Percentiles rank a stretch among this genome's conserved stretches.
Conservation (phyloP, 2,329 filamentous ascomycete genomes). For the Penicillium sp. region DNA sequence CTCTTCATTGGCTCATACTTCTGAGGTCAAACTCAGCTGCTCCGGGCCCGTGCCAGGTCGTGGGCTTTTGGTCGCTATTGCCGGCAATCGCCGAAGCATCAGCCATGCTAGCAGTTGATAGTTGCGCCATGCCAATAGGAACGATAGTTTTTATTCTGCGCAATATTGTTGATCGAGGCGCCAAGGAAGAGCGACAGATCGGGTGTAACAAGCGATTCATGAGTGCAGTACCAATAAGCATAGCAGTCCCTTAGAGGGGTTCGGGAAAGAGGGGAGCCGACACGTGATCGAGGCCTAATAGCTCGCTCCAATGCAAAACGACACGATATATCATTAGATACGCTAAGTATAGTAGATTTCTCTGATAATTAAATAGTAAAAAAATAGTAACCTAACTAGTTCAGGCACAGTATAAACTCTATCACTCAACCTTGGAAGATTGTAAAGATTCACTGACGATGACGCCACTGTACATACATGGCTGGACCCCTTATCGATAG, state of each 20-base stretch:
- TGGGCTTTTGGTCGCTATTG: constrained; percentile 17
- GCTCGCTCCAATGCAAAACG: neutral
- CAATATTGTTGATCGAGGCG: neutral
- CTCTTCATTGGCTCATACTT: constrained; percentile 35
- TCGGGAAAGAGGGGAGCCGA: constrained; percentile 8
- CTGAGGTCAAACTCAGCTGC: constrained; percentile 58
- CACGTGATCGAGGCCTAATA: constrained; percentile 7
- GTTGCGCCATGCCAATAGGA: constrained; percentile 21
- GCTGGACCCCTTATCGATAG: constrained; percentile 20
- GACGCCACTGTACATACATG: constrained; percentile 14
- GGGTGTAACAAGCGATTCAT: constrained; percentile 18
- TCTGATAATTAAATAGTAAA: too few relatives aligned
- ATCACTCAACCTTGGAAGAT: too few relatives aligned
- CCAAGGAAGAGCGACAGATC: constrained; percentile 13
- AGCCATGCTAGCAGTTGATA: constrained; percentile 18
- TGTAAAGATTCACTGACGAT: neutral
- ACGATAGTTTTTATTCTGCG: constrained; percentile 4
- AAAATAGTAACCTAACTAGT: too few relatives aligned
- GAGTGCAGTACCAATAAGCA: neutral
- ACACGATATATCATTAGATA: neutral
- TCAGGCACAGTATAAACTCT: too few relatives aligned
- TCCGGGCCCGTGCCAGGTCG: constrained; percentile 46
- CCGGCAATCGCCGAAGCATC: constrained; percentile 1
- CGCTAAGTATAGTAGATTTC: too few relatives aligned
- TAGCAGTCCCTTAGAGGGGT: neutral